A percentile compares a stretch with the other conserved stretches of the same genome.
Evolutionary conservation across 768 basidiomycete species (phyloP).

Genomic region (Guyanaporus albipodus): DNA sequence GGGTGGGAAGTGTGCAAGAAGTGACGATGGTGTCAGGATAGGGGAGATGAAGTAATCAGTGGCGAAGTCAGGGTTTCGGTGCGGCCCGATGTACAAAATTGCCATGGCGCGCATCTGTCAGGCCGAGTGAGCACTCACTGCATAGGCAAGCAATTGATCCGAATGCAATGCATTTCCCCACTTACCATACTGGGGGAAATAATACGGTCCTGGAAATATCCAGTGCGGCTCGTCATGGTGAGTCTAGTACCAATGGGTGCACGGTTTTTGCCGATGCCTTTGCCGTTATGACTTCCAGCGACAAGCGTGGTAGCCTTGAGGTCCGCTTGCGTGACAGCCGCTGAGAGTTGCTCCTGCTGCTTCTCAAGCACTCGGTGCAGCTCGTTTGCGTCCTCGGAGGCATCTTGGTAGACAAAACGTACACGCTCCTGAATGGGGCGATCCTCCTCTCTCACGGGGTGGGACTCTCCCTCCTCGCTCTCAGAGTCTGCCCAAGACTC

Average conservation of each 20-base stretch:
- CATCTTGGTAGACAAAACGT: conserved; percentile 45
- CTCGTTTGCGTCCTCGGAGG: conserved; percentile 12
- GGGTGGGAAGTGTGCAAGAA: conserved; percentile 92
- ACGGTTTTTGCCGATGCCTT: conserved; percentile 34
- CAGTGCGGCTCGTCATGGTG: conserved; percentile 93
- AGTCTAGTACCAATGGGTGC: conserved; percentile 79
- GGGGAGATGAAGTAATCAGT: conserved; percentile 97
- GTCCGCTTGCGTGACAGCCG: conserved; percentile 49
- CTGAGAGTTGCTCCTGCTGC: conserved; percentile 49
- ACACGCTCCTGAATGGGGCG: conserved; percentile 74
- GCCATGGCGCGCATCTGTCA: conserved; percentile 99
- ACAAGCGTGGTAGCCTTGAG: conserved; percentile 39
- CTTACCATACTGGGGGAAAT: conserved; percentile 95
- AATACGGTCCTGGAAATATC: conserved; percentile 91
- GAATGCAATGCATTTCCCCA: conserved; percentile 9
- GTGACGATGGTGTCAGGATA: conserved; percentile 75
- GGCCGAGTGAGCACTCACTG: conserved; percentile 7
- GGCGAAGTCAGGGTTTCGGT: conserved; percentile 89
- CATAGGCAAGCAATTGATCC: neutral
- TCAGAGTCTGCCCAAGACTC: conserved; percentile 53
- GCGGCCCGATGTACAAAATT: conserved; percentile 92
- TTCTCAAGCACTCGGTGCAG: conserved; percentile 35
- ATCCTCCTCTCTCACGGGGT: conserved; percentile 60
- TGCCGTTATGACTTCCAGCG: conserved; percentile 30
- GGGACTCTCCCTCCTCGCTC: conserved; percentile 45